phyloP scores from a whole-genome alignment of 2,329 filamentous ascomycete genomes.

The Escovopsis sp. region DNA sequence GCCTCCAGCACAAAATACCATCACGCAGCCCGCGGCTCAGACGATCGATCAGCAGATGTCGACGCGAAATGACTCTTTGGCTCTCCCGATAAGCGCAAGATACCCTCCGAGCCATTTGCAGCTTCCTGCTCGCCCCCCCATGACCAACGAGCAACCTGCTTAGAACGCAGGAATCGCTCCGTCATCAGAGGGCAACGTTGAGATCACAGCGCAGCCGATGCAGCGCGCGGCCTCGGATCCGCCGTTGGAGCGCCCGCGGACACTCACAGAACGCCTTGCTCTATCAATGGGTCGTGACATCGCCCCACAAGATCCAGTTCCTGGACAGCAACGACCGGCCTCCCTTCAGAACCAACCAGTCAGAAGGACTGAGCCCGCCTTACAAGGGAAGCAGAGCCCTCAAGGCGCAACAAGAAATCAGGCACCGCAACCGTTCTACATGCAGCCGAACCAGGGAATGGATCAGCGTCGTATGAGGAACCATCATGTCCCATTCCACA shows the following conservation, averaged over 20 bases:
- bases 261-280: not conserved
- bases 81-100: not conserved
- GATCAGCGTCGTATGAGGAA: not conserved
- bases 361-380: not conserved
- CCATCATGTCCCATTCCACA: not conserved
- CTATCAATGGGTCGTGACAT: not conserved
- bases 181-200: not conserved
- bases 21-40: not conserved
- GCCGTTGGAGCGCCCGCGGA: not conserved
- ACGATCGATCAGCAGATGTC: not conserved
- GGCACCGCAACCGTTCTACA: conserved; percentile 1
- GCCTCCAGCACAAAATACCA: no score
- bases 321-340: not conserved
- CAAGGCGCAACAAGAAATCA: not conserved
- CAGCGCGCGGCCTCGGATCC: not conserved
- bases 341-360: not conserved
- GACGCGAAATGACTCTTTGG: not conserved
- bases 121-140: not conserved
- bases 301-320: no score
- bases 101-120: not conserved
- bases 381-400: not conserved
- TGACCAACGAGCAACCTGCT: conserved; percentile 6
- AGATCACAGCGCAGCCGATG: not conserved
- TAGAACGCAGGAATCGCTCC: conserved; percentile 7
- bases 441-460: conserved; percentile 3